phyloP scores from a whole-genome alignment of 495 filamentous ascomycete species.

The Evernia prunastri region DNA sequence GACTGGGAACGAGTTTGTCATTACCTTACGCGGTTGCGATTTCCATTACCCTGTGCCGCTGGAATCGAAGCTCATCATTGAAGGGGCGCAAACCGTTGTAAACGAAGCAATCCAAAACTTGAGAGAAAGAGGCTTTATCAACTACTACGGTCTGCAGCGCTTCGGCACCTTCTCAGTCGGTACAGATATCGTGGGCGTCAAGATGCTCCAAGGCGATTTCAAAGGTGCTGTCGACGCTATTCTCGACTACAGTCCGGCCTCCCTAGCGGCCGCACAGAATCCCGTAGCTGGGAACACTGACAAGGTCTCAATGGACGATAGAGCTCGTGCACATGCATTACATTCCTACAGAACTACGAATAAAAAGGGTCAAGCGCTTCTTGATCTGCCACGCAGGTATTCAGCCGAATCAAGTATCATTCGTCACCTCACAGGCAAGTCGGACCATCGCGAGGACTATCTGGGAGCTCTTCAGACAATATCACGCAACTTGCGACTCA shows the following conservation, averaged over 20 bases:
- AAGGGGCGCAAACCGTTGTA: constrained; percentile 48
- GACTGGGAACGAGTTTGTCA: constrained; percentile 81
- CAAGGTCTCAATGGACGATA: constrained; percentile 62
- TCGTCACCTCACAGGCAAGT: constrained; percentile 51
- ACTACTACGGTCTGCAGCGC: constrained; percentile 92
- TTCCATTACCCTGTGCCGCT: constrained; percentile 47
- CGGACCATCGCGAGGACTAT: constrained; percentile 50
- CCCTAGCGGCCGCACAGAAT: constrained; percentile 39
- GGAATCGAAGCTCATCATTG: constrained; percentile 34
- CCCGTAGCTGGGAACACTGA: constrained; percentile 28
- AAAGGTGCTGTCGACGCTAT: constrained; percentile 70
- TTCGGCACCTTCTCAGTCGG: constrained; percentile 80
- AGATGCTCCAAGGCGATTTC: constrained; percentile 74
- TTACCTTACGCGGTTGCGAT: constrained; percentile 77
- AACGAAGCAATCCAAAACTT: constrained; percentile 48
- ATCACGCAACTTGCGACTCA: constrained; percentile 69
- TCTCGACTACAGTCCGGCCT: constrained; percentile 54
- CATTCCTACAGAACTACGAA: constrained; percentile 58
- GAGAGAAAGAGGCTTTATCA: constrained; percentile 70
- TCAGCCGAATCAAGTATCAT: constrained; percentile 73
- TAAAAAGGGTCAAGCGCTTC: constrained; percentile 50
- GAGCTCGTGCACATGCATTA: constrained; percentile 67
- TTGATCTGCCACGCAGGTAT: constrained; percentile 71
- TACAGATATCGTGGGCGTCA: constrained; percentile 74
- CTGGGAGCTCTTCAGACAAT: constrained; percentile 72